A percentile compares a stretch with the other conserved stretches of the same genome.
Evolutionary conservation across 2,329 filamentous ascomycete genomes (phyloP).

Genomic region (Fusarium globosum): DNA sequence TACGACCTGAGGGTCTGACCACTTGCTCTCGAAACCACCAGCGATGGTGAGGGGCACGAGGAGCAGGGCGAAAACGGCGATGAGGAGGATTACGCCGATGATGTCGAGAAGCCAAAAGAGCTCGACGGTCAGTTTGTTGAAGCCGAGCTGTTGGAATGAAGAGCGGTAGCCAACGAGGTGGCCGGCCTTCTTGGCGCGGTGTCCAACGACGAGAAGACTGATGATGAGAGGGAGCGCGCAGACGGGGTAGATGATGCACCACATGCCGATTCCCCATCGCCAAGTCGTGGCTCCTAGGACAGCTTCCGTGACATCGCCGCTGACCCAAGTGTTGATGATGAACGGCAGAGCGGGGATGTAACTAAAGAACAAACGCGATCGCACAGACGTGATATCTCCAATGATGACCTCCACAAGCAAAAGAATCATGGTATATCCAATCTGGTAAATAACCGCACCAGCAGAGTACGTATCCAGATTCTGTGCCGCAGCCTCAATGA

Average conservation of each 20-base stretch:
- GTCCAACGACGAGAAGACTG: slow-evolving; percentile 61
- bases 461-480: slow-evolving; percentile 64
- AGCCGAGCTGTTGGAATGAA: slow-evolving; percentile 48
- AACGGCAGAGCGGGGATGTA: slow-evolving; percentile 71
- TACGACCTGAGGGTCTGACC: slow-evolving; percentile 54
- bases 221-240: slow-evolving; percentile 67
- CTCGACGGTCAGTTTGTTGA: slow-evolving; percentile 49
- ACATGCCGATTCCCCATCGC: slow-evolving; percentile 75
- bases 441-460: slow-evolving; percentile 69
- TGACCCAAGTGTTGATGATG: slow-evolving; percentile 74
- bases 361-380: slow-evolving; percentile 71
- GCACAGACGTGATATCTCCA: slow-evolving; percentile 71
- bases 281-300: slow-evolving; percentile 63
- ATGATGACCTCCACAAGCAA: slow-evolving; percentile 73
- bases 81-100: slow-evolving; percentile 57
- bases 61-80: slow-evolving; percentile 59
- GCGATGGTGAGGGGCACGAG: slow-evolving; percentile 60
- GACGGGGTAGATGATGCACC: slow-evolving; percentile 70
- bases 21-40: slow-evolving; percentile 54
- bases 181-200: slow-evolving; percentile 64
- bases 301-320: slow-evolving; percentile 64
- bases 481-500: slow-evolving; percentile 64
- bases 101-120: slow-evolving; percentile 61
- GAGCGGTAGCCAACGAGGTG: slow-evolving; percentile 54
- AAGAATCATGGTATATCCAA: slow-evolving; percentile 71